A percentile compares a stretch with the other conserved stretches of the same genome.
These are phyloP conservation scores for Chlorociboria aeruginascens DNA, from an alignment of 495 filamentous ascomycete species.

Conservation along the genomic window DNA sequence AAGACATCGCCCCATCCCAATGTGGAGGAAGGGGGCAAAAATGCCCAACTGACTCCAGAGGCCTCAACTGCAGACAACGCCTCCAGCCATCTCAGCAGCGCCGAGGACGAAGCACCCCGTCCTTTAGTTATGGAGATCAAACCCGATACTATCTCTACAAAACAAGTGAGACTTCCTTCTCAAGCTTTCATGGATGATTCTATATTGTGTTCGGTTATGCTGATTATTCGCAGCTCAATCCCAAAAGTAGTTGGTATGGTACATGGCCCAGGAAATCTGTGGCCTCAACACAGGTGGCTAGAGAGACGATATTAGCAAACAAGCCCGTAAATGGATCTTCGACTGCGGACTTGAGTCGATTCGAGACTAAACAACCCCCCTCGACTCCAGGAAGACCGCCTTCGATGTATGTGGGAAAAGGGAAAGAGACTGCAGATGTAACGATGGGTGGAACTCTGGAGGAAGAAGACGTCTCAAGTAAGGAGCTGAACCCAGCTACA, in stretches of 20 bases:
- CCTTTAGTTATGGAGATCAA: conserved; percentile 1
- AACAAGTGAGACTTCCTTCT: conserved; percentile 1
- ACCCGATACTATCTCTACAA: background rate
- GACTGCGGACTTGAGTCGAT: conserved; percentile 33
- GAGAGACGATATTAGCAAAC: conserved; percentile 58
- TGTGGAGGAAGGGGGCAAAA: conserved; percentile 2
- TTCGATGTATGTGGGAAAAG: conserved; percentile 32
- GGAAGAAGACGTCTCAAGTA: background rate
- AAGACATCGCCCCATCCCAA: conserved; percentile 8
- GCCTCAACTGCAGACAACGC: background rate
- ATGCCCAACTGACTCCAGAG: background rate
- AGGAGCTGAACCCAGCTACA: background rate
- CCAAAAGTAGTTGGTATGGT: conserved; percentile 46
- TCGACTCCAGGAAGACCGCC: conserved; percentile 20
- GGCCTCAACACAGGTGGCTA: conserved; percentile 62
- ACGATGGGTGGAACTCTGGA: conserved; percentile 16
- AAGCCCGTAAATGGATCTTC: conserved; percentile 24
- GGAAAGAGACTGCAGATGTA: conserved; percentile 20
- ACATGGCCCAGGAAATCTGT: conserved; percentile 62
- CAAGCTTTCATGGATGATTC: background rate
- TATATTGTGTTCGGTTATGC: background rate
- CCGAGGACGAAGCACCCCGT: conserved; percentile 1
- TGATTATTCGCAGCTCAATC: conserved; percentile 6
- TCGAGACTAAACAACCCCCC: conserved; percentile 28
- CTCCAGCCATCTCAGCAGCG: background rate